Conservation (phyloP, 257 asterid genomes). For the Nicotiana undulata region DNA sequence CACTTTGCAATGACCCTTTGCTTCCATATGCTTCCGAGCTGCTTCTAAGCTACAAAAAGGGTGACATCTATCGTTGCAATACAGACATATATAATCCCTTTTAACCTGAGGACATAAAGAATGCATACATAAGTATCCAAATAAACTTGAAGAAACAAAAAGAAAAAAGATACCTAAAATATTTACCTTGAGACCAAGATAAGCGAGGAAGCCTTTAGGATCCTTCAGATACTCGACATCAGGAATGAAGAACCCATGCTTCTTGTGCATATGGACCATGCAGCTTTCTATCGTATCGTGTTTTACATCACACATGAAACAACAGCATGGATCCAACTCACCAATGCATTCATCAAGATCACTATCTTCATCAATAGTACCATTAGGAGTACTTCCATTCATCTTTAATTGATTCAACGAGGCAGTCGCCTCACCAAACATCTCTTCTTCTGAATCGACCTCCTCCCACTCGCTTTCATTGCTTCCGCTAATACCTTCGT, state of each 20-base stretch:
- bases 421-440: conserved; percentile 33
- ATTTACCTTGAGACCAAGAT: conserved; percentile 67
- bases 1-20: conserved; percentile 85
- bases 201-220: conserved; percentile 85
- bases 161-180: neutral
- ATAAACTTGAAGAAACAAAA: neutral
- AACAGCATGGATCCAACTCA: conserved; percentile 57
- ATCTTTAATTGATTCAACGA: conserved; percentile 34
- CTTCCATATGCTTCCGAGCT: conserved; percentile 89
- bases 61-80: conserved; percentile 67
- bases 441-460: conserved; percentile 59
- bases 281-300: conserved; percentile 61
- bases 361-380: conserved; percentile 41
- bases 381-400: conserved; percentile 25
- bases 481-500: conserved; percentile 48
- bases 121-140: neutral
- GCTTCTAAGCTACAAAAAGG: conserved; percentile 78
- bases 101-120: conserved; percentile 40
- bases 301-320: conserved; percentile 83
- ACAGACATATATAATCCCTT: conserved; percentile 65
- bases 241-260: conserved; percentile 86
- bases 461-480: conserved; percentile 90
- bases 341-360: conserved; percentile 22
- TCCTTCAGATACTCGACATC: conserved; percentile 85
- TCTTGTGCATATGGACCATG: conserved; percentile 89